These are phyloP conservation scores for Kwoniella newhampshirensis DNA, from an alignment of 768 basidiomycete species.

Conservation along the genomic window DNA sequence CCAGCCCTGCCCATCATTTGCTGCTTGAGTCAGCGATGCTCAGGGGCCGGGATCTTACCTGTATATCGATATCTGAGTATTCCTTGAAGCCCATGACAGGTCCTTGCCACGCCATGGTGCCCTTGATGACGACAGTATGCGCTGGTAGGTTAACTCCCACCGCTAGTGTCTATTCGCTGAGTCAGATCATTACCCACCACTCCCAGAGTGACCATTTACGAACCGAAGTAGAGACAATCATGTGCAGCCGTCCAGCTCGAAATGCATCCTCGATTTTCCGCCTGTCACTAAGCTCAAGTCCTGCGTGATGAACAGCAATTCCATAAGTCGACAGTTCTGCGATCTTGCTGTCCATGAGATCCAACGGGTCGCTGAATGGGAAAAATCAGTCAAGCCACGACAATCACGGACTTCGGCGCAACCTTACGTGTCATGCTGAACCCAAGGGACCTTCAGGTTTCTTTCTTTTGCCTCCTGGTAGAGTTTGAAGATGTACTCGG, in stretches of 20 bases:
- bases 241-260: slow-evolving; percentile 62
- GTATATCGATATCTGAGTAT: slow-evolving; percentile 89
- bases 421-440: slow-evolving; percentile 7
- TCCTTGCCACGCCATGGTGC: slow-evolving; percentile 76
- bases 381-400: too few species aligned
- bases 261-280: slow-evolving; percentile 72
- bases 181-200: not conserved
- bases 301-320: slow-evolving; percentile 90
- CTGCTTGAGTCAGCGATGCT: slow-evolving; percentile 8
- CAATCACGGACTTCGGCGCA: not conserved
- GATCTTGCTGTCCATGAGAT: slow-evolving; percentile 69
- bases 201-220: slow-evolving; percentile 38
- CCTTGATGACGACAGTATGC: slow-evolving; percentile 89
- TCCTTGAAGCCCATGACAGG: slow-evolving; percentile 62
- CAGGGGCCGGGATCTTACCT: slow-evolving; percentile 26
- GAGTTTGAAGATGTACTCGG: slow-evolving; percentile 72
- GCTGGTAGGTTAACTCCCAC: slow-evolving; percentile 96
- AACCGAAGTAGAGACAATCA: slow-evolving; percentile 82
- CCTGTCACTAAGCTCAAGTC: slow-evolving; percentile 72
- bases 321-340: slow-evolving; percentile 69
- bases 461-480: slow-evolving; percentile 63
- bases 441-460: slow-evolving; percentile 23
- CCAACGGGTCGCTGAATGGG: slow-evolving; percentile 58
- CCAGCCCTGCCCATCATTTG: slow-evolving; percentile 96
- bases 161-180: slow-evolving; percentile 70